phyloP scores from a whole-genome alignment of 2,329 filamentous ascomycete species.

The Neospermospora avenae region DNA sequence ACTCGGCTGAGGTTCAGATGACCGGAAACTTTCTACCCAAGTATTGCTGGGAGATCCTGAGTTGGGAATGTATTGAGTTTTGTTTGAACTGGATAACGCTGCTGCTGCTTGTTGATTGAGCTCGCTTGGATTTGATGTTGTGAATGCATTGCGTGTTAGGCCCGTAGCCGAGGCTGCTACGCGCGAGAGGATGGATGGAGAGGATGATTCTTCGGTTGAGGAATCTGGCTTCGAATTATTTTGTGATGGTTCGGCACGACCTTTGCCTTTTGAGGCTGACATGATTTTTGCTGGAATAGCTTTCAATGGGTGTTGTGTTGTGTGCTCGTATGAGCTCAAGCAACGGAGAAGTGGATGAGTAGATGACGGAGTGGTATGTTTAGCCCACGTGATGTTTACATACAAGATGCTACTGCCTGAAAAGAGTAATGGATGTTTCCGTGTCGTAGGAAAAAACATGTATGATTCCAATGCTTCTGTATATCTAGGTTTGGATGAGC shows the following conservation, averaged over 20 bases:
- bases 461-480: too few relatives aligned
- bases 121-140: conserved; percentile 21
- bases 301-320: background rate
- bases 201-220: background rate
- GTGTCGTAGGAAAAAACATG: too few relatives aligned
- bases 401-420: background rate
- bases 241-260: conserved; percentile 13
- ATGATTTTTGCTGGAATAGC: conserved; percentile 7
- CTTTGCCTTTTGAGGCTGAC: conserved; percentile 28
- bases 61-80: conserved; percentile 21
- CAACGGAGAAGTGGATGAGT: background rate
- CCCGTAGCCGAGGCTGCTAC: conserved; percentile 36
- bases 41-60: conserved; percentile 16
- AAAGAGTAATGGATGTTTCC: background rate
- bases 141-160: conserved; percentile 36
- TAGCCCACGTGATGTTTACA: background rate
- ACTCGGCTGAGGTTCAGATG: conserved; percentile 8
- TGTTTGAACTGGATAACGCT: conserved; percentile 28
- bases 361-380: background rate
- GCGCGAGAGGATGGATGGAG: conserved; percentile 26
- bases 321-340: background rate
- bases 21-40: conserved; percentile 26
- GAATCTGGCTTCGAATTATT: background rate
- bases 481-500: too few relatives aligned
- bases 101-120: conserved; percentile 21